Evolutionary conservation across 805 yeast genomes (phyloP), one percentile per base, ranked within the genome.

Genomic region (Saccharomycopsis synnaedendra): DNA sequence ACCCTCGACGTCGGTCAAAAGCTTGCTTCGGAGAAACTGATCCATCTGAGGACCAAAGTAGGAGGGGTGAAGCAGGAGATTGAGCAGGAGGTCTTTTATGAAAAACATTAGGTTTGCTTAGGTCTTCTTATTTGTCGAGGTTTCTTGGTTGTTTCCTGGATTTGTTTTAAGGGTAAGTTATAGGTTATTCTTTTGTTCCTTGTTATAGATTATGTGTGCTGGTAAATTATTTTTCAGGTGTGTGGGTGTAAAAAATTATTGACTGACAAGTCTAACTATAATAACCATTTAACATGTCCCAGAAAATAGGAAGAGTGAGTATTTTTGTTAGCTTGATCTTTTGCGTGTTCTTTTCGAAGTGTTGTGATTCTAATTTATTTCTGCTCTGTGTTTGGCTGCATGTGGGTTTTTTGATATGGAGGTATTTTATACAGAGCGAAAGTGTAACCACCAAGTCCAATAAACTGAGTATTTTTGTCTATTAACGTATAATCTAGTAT

Each of bases 11-110:
- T 93, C 98, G 55, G 86, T 88, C 50, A 93, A 74, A 53, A 93
- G 73, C 64, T 90, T 89, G 60, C 88, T 85, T 61, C 94, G 80
- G 56, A 93, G 71, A 60, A 80, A 90, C 62, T 87, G 94, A 66
- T 85, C 88, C 97, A 93, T 93, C 57, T 89, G 94, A 3, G 97
- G 96, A 1, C 98, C 98, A 61, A 89, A 90, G 65, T 81, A 93
- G 34, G 97, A 88, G 46, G 99, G 99, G 65, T 90, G 98, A 48
- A 93, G 80, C 42, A 97, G 89, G 57, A 93, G 73, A 63, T 85
- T 87, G 51, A 93, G 75, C 55, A 97, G 83, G 56, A 93, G 77
- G 67, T 93, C 97, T 68, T 93, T 93, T 59, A 68, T 65, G 57
- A 69, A 70, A 57, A 70, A 70, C 74, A 70, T 52, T 19, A 19